Evolutionary conservation across 192 early-diverging fungal species (phyloP).

Genomic region (Neocallimastix lanati): DNA sequence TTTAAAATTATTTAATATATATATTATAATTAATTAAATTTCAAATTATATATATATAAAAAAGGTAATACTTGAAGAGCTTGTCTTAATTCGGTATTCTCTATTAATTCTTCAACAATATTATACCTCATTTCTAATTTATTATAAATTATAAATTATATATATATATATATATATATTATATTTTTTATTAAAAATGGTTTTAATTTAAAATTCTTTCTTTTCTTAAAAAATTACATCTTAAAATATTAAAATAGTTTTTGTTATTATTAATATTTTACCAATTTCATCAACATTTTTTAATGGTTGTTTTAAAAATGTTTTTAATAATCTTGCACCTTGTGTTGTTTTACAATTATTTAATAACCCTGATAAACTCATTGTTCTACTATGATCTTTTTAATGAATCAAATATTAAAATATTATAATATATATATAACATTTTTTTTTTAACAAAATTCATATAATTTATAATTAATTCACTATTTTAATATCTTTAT

Average conservation of each 20-base stretch:
- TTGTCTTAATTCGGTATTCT: conserved; percentile 45
- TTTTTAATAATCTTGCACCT: conserved; percentile 62
- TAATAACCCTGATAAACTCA: conserved; percentile 63
- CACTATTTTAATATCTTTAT: too few species aligned
- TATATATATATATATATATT: too few species aligned
- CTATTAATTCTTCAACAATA: conserved; percentile 47
- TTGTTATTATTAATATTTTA: conserved; percentile 5
- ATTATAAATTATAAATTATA: too few species aligned
- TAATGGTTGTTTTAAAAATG: conserved; percentile 86
- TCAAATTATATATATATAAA: too few species aligned
- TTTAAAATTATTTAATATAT: too few species aligned
- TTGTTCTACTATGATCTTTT: conserved; percentile 31
- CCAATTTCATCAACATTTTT: conserved; percentile 51
- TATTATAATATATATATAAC: too few species aligned
- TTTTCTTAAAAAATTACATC: conserved; percentile 3
- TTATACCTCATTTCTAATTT: conserved; percentile 40
- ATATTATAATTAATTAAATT: too few species aligned
- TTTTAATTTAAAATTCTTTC: too few species aligned
- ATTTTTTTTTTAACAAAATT: too few species aligned
- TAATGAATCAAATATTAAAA: background rate
- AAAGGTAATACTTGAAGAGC: conserved; percentile 20
- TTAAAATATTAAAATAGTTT: background rate
- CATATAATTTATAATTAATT: too few species aligned
- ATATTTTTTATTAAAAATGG: too few species aligned
- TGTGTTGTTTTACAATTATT: conserved; percentile 80